Evolutionary conservation across 2,329 filamentous ascomycete genomes (phyloP).

Genomic region (Pseudogymnoascus verrucosus): DNA sequence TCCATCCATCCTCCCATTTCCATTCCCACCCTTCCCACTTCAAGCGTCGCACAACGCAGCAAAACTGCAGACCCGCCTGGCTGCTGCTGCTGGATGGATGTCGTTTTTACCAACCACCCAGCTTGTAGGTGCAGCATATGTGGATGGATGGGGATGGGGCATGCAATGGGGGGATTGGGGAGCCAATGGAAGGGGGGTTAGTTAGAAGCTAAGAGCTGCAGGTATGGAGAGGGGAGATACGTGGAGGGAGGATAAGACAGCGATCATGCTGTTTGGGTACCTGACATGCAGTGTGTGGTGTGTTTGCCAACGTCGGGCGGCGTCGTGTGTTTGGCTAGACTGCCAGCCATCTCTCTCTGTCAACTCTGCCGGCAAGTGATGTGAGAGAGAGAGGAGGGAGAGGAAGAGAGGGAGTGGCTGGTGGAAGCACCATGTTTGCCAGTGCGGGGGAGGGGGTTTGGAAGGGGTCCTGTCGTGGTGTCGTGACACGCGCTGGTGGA

Average conservation of each 20-base stretch:
- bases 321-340: neutral
- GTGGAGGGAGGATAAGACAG: slow-evolving; percentile 6
- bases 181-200: neutral
- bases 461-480: neutral
- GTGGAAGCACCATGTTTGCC: neutral
- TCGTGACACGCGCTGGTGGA: slow-evolving; percentile 3
- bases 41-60: neutral
- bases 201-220: neutral
- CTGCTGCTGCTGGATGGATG: neutral
- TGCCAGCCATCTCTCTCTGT: neutral
- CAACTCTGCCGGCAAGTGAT: neutral
- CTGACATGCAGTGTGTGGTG: neutral
- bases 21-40: neutral
- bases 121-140: neutral
- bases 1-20: neutral
- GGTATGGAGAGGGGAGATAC: neutral
- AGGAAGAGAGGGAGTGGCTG: neutral
- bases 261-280: slow-evolving; percentile 2
- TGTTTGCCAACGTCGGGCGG: neutral
- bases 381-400: neutral
- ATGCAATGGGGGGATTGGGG: neutral
- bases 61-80: neutral
- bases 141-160: neutral
- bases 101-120: neutral
- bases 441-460: neutral